These are phyloP conservation scores for Gillenia trifoliata DNA, from an alignment of 306 rosid species.

Conservation along the genomic window DNA sequence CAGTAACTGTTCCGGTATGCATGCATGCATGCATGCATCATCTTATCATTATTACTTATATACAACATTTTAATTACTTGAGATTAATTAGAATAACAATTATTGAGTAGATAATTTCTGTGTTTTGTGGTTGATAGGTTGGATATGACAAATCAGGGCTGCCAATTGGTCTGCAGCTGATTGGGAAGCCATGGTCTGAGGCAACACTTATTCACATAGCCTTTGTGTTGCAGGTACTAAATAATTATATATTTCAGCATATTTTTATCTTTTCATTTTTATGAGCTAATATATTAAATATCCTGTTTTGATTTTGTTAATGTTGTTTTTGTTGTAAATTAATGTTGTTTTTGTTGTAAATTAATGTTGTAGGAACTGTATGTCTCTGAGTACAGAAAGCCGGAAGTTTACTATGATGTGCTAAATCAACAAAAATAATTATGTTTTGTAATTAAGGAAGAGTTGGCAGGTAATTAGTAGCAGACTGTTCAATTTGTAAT, in stretches of 20 bases:
- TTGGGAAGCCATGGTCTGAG: constrained; percentile 93
- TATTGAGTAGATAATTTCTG: not conserved
- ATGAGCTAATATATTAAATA: no score
- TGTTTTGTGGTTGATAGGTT: constrained; percentile 40
- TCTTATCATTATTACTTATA: no score
- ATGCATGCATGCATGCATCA: constrained; percentile 13
- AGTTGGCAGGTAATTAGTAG: not conserved
- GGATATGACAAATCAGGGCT: constrained; percentile 76
- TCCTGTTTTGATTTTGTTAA: no score
- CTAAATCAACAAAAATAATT: constrained; percentile 21
- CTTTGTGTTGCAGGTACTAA: constrained; percentile 73
- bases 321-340: no score
- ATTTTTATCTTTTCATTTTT: no score
- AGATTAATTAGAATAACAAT: no score
- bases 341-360: constrained; percentile 2
- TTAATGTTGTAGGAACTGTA: constrained; percentile 50
- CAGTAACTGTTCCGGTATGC: constrained; percentile 86
- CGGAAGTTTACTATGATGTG: constrained; percentile 57
- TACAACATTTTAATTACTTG: no score
- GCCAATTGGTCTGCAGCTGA: constrained; percentile 95
- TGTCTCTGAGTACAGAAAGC: constrained; percentile 48
- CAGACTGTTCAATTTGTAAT: not conserved
- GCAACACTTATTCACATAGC: constrained; percentile 76
- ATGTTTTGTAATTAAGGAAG: not conserved
- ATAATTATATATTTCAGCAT: no score